Percentiles rank a stretch among this genome's conserved stretches.
Evolutionary conservation across 2,329 filamentous ascomycete species (phyloP).

Genomic region (Onygenales sp.): DNA sequence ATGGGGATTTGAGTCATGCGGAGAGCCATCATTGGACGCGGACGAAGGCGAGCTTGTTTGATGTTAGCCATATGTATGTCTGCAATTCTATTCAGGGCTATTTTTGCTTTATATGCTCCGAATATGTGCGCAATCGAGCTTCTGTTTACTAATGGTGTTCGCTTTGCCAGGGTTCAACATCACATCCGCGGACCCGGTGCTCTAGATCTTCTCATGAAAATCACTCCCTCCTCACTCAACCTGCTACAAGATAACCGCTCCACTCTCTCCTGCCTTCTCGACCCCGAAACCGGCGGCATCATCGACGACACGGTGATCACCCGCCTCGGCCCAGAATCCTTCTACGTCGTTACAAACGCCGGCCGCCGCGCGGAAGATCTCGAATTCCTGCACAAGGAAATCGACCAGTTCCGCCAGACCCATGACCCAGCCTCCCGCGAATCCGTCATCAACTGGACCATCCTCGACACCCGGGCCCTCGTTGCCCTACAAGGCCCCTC

Average conservation of each 20-base stretch:
- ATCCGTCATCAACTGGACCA: constrained; percentile 55
- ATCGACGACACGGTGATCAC: constrained; percentile 92
- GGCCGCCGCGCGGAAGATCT: constrained; percentile 84
- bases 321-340: constrained; percentile 60
- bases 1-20: constrained; percentile 63
- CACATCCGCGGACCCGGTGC: constrained; percentile 73
- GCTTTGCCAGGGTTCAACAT: constrained; percentile 58
- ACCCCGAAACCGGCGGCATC: constrained; percentile 74
- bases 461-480: constrained; percentile 64
- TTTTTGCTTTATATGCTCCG: neutral
- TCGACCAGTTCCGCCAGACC: constrained; percentile 50
- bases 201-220: constrained; percentile 66
- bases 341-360: constrained; percentile 94
- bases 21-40: constrained; percentile 89
- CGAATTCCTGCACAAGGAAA: constrained; percentile 61
- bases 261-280: constrained; percentile 75
- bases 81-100: neutral
- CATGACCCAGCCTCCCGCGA: constrained; percentile 37
- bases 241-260: constrained; percentile 58
- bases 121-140: neutral
- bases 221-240: constrained; percentile 68
- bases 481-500: constrained; percentile 84
- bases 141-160: neutral
- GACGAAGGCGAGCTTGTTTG: constrained; percentile 79
- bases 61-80: constrained; percentile 86